Base-by-base conservation (phyloP, 208 protist genomes). In the Trypanosoma lewisi region DNA sequence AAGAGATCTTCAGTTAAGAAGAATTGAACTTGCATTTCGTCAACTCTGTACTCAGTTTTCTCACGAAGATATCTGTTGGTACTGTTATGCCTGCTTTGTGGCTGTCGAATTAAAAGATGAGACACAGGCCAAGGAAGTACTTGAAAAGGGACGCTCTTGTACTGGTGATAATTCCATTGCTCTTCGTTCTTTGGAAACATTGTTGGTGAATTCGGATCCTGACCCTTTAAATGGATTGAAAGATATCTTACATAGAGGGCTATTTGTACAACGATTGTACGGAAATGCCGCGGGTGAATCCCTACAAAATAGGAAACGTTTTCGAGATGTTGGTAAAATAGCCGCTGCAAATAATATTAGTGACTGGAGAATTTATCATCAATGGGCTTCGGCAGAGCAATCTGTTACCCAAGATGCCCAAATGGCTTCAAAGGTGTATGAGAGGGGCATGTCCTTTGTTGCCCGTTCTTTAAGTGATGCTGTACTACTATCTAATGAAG, bases 331-430 rank as follows among this genome's bases (percentile, higher is more conserved):
- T 52, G 89, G 89, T 8, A 92, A 95, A 58, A 42, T 41, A 6
- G 89, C 89, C 1, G 83, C 76, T 33, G 61, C 74, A 25, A 59
- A 84, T 31, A 70, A 63, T 55, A 36, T 91, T 27, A 63, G 61
- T n/a, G 85, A 92, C 45, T 92, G 85, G 83, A 83, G 81, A 64
- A 66, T 95, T 37, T 95, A 83, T 74, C 78, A 83, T 28, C 89
- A 95, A 65, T 95, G 89, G 89, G 71, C 72, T 44, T 73, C 42
- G 12, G 69, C 63, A 2, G 85, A 95, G 55, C 53, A 71, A 16
- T 66, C 59, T 63, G 58, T 85, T 31, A 61, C 73, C 4, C 58
- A 67, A 30, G 85, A 95, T 69, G 19, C 49, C 0, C 78, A 77
- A 36, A 91, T 95, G 83, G 77, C 85, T 30, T 62, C 75, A 0